These are phyloP conservation scores for Exsudoporus frostii DNA, from an alignment of 768 basidiomycete genomes.

Conservation along the genomic window DNA sequence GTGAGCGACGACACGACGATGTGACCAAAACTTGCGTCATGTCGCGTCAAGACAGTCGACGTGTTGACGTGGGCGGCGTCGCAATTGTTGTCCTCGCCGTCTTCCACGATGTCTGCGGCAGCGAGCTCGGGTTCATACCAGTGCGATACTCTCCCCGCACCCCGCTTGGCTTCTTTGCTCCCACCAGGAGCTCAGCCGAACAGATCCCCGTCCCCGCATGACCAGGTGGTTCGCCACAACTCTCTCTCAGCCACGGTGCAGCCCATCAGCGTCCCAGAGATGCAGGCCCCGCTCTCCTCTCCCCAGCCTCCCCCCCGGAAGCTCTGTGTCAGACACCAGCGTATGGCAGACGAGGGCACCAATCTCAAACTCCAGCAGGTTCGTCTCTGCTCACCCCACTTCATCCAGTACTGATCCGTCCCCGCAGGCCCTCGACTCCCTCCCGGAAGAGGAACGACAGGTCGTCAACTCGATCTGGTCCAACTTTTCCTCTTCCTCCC, in stretches of 20 bases:
- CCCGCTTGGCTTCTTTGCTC: constrained; percentile 43
- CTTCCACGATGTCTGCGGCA: constrained; percentile 18
- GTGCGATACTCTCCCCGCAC: constrained; percentile 71
- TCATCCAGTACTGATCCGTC: constrained; percentile 6
- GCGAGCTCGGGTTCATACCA: constrained; percentile 37
- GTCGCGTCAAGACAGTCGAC: constrained; percentile 24
- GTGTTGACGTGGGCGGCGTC: neutral
- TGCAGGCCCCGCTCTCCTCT: constrained; percentile 9
- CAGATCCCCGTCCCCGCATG: constrained; percentile 5
- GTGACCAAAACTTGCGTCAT: constrained; percentile 27
- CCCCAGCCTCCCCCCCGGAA: constrained; percentile 49
- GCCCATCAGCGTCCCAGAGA: neutral
- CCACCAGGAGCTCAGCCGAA: neutral
- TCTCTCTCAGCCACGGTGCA: neutral
- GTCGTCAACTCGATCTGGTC: constrained; percentile 93
- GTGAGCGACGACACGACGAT: constrained; percentile 1
- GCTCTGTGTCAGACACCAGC: constrained; percentile 88
- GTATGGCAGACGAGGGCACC: constrained; percentile 95
- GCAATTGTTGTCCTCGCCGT: no score
- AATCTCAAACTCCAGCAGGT: constrained; percentile 91
- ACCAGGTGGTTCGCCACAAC: constrained; percentile 15
- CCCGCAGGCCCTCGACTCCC: constrained; percentile 81
- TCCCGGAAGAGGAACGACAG: constrained; percentile 82
- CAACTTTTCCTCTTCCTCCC: constrained; percentile 91
- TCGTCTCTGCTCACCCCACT: neutral